Evolutionary conservation across 2,329 filamentous ascomycete genomes (phyloP).

Genomic region (Colletotrichum orchidophilum): DNA sequence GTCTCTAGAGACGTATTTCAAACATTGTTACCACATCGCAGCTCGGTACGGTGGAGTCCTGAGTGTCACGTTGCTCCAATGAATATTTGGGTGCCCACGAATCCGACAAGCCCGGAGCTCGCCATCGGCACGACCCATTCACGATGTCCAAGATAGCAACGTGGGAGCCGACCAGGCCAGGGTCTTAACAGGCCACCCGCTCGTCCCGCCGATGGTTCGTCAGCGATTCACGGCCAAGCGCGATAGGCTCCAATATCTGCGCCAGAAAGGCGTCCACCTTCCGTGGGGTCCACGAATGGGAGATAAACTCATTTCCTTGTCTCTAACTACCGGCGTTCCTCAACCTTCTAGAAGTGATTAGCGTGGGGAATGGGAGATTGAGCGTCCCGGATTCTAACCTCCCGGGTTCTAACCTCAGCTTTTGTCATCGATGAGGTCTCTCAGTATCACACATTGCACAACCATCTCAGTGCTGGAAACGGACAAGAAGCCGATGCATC

Average conservation of each 20-base stretch:
- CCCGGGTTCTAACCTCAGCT: constrained; percentile 9
- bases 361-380: constrained; percentile 35
- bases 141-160: constrained; percentile 16
- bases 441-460: constrained; percentile 13
- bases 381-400: constrained; percentile 16
- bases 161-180: constrained; percentile 14
- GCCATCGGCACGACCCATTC: constrained; percentile 31
- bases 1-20: background rate
- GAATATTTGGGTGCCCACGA: constrained; percentile 14
- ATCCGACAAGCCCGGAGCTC: constrained; percentile 26
- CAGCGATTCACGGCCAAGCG: constrained; percentile 27
- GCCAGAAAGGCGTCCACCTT: constrained; percentile 14
- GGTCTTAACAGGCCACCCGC: constrained; percentile 25
- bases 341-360: constrained; percentile 35
- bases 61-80: constrained; percentile 1
- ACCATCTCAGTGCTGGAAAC: background rate
- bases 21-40: background rate
- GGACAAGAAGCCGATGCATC: constrained; percentile 11
- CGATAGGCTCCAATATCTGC: constrained; percentile 22
- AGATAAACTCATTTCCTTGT: constrained; percentile 35
- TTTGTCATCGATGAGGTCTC: constrained; percentile 3
- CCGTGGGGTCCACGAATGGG: constrained; percentile 22
- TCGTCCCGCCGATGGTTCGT: constrained; percentile 13
- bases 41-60: constrained; percentile 11
- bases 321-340: constrained; percentile 31